Base-by-base conservation (phyloP, 1,139 yeast genomes). In the Pneumocystis wakefieldiae region DNA sequence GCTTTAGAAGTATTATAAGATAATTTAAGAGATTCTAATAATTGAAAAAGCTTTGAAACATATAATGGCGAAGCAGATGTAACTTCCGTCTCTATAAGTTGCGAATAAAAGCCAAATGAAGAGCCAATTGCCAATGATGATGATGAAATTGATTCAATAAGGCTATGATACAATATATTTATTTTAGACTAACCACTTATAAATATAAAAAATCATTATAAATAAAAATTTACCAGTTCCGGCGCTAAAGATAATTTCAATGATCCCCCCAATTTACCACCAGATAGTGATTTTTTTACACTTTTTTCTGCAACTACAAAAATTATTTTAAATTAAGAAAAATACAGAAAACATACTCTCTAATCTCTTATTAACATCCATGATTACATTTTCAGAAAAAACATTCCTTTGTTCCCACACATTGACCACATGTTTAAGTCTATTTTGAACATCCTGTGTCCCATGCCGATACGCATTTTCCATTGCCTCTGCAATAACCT, bases 331-430 rank as follows among this genome's bases (percentile, higher is more conserved):
- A 61, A 17, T 29, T 63, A 36, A 3, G 19, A 8, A 29, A 59
- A 59, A 37, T 59, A 29, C 10, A 8, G 61, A 58, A 37, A 64
- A 62, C 7, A 67, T 70, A 61, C 70, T 66, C 37, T 73, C 73
- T 8, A 81, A 69, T 1, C 77, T 75, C 14, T 68, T 70, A 59
- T 75, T 77, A 69, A 86, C 76, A n/a, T 73, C 73, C 8, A 72
- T 71, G 61, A 85, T 76, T 32, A 79, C 82, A 1, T 70, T 70
- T 0, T 71, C 70, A 1, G 77, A 67, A 68, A 86, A 87, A 1
- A 89, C 81, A 35, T 73, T 71, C 62, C 96, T 76, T 65, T 87
- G 87, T 62, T 79, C 79, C 95, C 96, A 87, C 17, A 89, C 94
- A 60, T 77, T 81, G 1, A 87, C 77, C 35, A 87, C 82, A 59